A percentile compares a stretch with the other conserved stretches of the same genome.
Evolutionary conservation across 495 filamentous ascomycete genomes (phyloP).

Genomic region (Penicillium arizonense): DNA sequence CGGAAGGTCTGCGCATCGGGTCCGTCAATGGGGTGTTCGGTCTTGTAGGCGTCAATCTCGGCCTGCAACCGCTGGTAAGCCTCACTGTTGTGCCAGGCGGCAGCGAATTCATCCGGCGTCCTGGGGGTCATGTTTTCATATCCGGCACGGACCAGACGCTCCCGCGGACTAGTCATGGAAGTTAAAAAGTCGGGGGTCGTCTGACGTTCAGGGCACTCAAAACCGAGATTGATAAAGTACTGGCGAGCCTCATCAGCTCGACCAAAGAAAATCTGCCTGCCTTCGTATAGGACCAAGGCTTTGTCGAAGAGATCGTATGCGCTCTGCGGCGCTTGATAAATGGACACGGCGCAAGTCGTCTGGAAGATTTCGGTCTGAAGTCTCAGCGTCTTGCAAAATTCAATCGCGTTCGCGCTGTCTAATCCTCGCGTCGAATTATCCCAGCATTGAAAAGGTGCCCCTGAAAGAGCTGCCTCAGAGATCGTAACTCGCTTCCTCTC

Average conservation of each 20-base stretch:
- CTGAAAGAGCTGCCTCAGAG: conserved; percentile 56
- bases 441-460: conserved; percentile 68
- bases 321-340: conserved; percentile 79
- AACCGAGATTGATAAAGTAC: conserved; percentile 59
- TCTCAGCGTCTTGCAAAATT: conserved; percentile 63
- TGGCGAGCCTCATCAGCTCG: conserved; percentile 3
- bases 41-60: too few relatives aligned
- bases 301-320: conserved; percentile 68
- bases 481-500: conserved; percentile 68
- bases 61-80: too few relatives aligned
- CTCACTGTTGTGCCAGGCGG: background rate
- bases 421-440: conserved; percentile 81
- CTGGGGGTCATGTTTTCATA: conserved; percentile 52
- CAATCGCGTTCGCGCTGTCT: conserved; percentile 75
- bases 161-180: conserved; percentile 62
- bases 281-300: too few relatives aligned
- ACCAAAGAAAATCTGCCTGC: too few relatives aligned
- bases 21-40: too few relatives aligned
- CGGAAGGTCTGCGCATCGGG: too few relatives aligned
- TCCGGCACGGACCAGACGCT: conserved; percentile 57
- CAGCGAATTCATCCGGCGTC: conserved; percentile 46
- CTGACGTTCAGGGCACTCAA: conserved; percentile 52
- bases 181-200: conserved; percentile 73
- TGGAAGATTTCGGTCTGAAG: conserved; percentile 67
- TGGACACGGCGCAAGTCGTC: conserved; percentile 65